phyloP scores from a whole-genome alignment of 2,329 filamentous ascomycete species.

The Epichloe aotearoae region DNA sequence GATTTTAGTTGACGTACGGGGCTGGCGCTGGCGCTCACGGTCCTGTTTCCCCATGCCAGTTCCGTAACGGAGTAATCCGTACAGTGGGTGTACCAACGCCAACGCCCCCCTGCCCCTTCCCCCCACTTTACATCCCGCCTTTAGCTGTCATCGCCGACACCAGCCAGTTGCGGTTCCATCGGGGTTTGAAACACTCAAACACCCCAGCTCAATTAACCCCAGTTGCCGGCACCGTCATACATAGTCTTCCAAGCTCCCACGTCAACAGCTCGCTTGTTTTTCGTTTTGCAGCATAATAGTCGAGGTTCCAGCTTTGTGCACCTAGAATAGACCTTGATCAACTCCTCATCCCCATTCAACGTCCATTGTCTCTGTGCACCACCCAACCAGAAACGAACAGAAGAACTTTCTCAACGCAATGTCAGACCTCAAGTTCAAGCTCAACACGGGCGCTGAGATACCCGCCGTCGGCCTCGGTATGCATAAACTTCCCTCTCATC shows the following conservation, averaged over 20 bases:
- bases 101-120: not conserved
- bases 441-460: constrained; percentile 51
- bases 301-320: too few relatives aligned
- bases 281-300: not conserved
- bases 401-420: not conserved
- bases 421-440: constrained; percentile 33
- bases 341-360: too few relatives aligned
- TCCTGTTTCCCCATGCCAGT: constrained; percentile 10
- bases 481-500: constrained; percentile 9
- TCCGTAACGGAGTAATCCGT: not conserved
- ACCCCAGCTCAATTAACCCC: not conserved
- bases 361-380: too few relatives aligned
- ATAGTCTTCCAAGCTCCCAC: not conserved
- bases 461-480: constrained; percentile 50
- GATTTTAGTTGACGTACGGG: too few relatives aligned
- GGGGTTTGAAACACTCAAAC: not conserved
- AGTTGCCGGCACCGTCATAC: not conserved
- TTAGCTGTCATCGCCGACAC: constrained; percentile 6
- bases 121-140: not conserved
- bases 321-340: too few relatives aligned
- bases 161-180: constrained; percentile 4
- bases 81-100: not conserved
- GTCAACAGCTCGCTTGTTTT: not conserved
- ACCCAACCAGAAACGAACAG: not conserved
- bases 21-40: constrained; percentile 5